Conservation (phyloP, 306 rosid genomes). For the Rosa rugosa region DNA sequence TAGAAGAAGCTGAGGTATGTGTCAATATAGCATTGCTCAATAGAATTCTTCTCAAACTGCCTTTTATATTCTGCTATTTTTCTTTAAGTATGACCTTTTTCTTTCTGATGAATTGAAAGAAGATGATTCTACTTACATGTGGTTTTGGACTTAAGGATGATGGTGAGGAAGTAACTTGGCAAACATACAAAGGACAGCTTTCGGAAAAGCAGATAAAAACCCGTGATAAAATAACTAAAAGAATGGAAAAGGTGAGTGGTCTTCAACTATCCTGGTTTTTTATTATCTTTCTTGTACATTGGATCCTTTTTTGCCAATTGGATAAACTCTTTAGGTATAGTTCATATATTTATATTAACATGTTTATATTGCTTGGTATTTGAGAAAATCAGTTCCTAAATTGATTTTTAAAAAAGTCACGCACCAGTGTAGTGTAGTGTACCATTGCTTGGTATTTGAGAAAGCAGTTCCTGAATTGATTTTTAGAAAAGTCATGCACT, state of each 20-base stretch:
- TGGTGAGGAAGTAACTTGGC: constrained; percentile 90
- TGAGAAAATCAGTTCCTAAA: no score
- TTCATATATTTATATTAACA: no score
- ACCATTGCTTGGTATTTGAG: no score
- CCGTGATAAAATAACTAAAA: constrained; percentile 78
- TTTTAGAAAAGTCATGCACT: no score
- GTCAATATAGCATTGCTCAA: background rate
- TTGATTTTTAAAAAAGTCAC: no score
- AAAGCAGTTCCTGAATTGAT: no score
- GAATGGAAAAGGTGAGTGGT: constrained; percentile 67
- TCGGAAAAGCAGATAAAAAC: constrained; percentile 91
- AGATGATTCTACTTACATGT: background rate
- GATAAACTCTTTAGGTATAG: no score
- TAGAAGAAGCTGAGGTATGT: constrained; percentile 83
- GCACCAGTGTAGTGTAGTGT: no score
- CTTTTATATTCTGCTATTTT: background rate
- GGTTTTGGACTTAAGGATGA: constrained; percentile 60
- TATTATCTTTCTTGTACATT: no score
- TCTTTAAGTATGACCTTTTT: background rate
- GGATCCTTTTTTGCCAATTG: no score
- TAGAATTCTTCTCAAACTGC: constrained; percentile 16
- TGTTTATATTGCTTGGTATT: no score
- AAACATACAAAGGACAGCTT: constrained; percentile 85
- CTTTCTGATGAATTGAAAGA: background rate
- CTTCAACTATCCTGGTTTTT: background rate